Percentiles rank a stretch among this genome's conserved stretches.
Conservation (phyloP, 1,284 basidiomycete genomes). For the Leccinum griseonigrum region DNA sequence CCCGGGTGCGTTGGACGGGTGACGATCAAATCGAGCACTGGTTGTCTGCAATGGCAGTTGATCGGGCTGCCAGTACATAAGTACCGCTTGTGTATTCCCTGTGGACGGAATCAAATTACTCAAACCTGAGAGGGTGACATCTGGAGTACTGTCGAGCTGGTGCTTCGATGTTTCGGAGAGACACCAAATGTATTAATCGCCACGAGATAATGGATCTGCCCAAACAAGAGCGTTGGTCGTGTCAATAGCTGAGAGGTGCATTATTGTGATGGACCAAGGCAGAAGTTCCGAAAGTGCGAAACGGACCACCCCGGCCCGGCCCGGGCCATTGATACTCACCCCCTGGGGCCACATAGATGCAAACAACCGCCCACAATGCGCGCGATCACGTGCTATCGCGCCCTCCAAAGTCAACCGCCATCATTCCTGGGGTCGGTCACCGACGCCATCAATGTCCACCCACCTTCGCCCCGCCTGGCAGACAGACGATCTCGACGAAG, state of each 20-base stretch:
- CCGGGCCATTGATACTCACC: not conserved
- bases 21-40: constrained; percentile 2
- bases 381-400: constrained; percentile 29
- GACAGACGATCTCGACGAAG: constrained; percentile 75
- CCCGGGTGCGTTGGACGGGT: constrained; percentile 6
- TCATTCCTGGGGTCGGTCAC: not conserved
- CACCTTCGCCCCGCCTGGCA: constrained; percentile 63
- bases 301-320: not conserved
- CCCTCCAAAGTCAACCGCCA: not conserved
- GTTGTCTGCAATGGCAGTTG: not conserved
- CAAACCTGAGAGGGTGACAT: constrained; percentile 4
- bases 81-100: not conserved
- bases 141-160: not conserved
- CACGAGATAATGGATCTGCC: constrained; percentile 6
- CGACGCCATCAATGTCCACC: constrained; percentile 13
- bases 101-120: constrained; percentile 6
- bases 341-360: not conserved
- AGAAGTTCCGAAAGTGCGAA: not conserved
- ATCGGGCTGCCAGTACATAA: not conserved
- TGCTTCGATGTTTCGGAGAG: not conserved
- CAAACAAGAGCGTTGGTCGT: not conserved
- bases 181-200: not conserved
- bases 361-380: constrained; percentile 19
- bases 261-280: constrained; percentile 4
- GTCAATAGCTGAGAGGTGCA: not conserved